Evolutionary conservation across 305 asterid genomes (phyloP).

Genomic region (Plantago lanceolata): DNA sequence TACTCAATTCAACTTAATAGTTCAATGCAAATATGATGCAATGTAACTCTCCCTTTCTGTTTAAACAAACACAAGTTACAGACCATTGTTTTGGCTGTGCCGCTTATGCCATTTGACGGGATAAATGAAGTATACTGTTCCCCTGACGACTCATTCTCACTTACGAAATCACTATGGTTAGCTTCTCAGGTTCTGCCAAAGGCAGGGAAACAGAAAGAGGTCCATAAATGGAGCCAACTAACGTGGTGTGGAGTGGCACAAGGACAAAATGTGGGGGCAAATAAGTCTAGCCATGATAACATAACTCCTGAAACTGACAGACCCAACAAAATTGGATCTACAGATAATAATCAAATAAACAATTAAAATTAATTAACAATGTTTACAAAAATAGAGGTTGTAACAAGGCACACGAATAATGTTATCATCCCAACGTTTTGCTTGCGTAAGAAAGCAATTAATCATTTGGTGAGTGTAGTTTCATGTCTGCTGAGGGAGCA

Average conservation of each 20-base stretch:
- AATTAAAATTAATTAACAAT: not conserved
- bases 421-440: slow-evolving; percentile 12
- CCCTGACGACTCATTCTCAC: too few relatives aligned
- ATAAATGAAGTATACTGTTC: not conserved
- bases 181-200: not conserved
- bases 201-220: slow-evolving; percentile 31
- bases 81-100: too few relatives aligned
- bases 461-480: slow-evolving; percentile 23
- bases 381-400: not conserved
- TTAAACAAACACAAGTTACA: too few relatives aligned
- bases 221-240: slow-evolving; percentile 38
- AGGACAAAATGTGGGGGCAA: slow-evolving; percentile 37
- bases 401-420: slow-evolving; percentile 3
- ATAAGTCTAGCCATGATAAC: slow-evolving; percentile 22
- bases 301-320: slow-evolving; percentile 27
- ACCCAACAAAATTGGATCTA: slow-evolving; percentile 24
- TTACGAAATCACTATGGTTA: not conserved
- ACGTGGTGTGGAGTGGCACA: slow-evolving; percentile 46
- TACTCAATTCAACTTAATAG: too few relatives aligned
- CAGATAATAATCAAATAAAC: not conserved
- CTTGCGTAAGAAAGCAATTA: not conserved
- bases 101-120: too few relatives aligned
- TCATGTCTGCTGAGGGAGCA: not conserved
- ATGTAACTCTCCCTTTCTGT: too few relatives aligned
- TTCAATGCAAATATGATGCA: too few relatives aligned